Evolutionary conservation across 805 yeast genomes (phyloP), one percentile per base, ranked within the genome.

Genomic region (Teunomyces panamensis): DNA sequence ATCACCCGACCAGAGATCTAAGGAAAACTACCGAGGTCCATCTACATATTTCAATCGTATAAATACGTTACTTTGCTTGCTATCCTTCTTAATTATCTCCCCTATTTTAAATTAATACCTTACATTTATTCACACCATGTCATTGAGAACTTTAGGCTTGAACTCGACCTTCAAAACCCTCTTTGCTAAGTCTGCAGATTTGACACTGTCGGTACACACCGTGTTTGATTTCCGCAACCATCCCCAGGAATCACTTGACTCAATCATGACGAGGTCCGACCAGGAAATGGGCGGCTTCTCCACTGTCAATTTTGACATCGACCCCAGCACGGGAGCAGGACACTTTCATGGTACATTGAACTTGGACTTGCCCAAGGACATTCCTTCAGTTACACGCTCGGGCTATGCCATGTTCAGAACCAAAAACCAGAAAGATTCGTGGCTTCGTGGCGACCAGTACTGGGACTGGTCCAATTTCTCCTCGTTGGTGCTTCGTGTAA

Each of bases 321-420:
- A 68, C 45, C 62, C 65, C n/a, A 56, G 51, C 43, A 48, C 57
- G 49, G 64, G 50, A 51, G 67, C 56, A 51, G 79, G 58, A 55
- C 71, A 54, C 65, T 56, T 73, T 57, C 74, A 73, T 50, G 96
- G 85, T 1, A 77, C 79, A 49, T 85, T 88, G 67, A 81, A 80
- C 60, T 75, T 84, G 50, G 87, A 85, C 53, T 75, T 86, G 30
- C 94, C 74, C 16, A 74, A 77, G 45, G 78, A 79, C 51, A 73
- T 81, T 43, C 87, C 89, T 0, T 83, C 83, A 44, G 78, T 87
- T 17, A 74, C 78, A 13, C 72, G 82, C 50, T 78, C 85, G 2
- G 96, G 96, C 5, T 81, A 81, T 70, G 88, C 95, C 32, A 87
- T 89, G 95, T 87, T 86, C 67, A 77, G 95, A 52, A 88, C 96